Conservation (phyloP, 768 basidiomycete genomes). For the Amanita subjunquillea region DNA sequence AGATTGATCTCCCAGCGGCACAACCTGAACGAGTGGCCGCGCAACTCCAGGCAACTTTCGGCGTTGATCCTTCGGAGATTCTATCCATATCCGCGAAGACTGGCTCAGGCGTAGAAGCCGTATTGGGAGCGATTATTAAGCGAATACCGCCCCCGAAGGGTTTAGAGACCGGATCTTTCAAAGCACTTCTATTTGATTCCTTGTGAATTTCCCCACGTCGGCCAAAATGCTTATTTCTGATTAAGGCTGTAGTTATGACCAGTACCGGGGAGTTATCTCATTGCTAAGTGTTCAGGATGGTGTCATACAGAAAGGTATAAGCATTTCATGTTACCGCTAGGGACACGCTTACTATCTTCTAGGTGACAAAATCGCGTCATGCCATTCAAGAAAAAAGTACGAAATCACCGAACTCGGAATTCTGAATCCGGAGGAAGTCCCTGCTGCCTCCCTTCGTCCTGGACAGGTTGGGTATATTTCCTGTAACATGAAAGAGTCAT, state of each 20-base stretch:
- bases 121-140: constrained; percentile 73
- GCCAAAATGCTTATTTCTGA: constrained; percentile 1
- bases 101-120: constrained; percentile 68
- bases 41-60: constrained; percentile 79
- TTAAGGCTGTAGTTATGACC: constrained; percentile 62
- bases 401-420: constrained; percentile 85
- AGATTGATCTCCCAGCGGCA: constrained; percentile 92
- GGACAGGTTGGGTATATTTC: constrained; percentile 86
- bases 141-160: constrained; percentile 77
- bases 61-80: constrained; percentile 63
- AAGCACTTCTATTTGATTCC: constrained; percentile 90
- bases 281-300: constrained; percentile 78
- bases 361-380: constrained; percentile 90
- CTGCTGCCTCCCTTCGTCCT: constrained; percentile 53
- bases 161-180: constrained; percentile 40
- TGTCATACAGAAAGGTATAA: constrained; percentile 65
- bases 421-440: constrained; percentile 83
- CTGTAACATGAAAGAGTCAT: constrained; percentile 96
- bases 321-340: not conserved
- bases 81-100: constrained; percentile 89
- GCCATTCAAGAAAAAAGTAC: constrained; percentile 78
- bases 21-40: constrained; percentile 70
- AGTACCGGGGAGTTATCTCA: constrained; percentile 93
- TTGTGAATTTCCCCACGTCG: constrained; percentile 36
- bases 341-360: constrained; percentile 1